Percentiles rank a stretch among this genome's conserved stretches.
Conservation (phyloP, 768 basidiomycete species). For the Termitomyces sp. region DNA sequence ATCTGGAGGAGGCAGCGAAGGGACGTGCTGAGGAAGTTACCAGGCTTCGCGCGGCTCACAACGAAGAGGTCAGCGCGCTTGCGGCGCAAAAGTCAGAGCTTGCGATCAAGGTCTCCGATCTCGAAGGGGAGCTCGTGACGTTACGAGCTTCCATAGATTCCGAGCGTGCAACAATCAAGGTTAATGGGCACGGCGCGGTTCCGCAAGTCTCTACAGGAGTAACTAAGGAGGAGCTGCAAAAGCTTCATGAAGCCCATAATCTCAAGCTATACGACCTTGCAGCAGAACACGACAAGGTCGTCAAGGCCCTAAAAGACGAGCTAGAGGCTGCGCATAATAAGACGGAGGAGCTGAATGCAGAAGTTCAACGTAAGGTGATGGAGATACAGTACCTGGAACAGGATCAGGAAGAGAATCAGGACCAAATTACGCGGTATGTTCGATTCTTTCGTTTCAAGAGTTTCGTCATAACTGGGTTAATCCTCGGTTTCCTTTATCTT, state of each 20-base stretch:
- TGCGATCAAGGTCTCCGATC: constrained; percentile 57
- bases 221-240: constrained; percentile 72
- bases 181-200: constrained; percentile 41
- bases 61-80: constrained; percentile 53
- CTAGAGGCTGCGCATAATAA: constrained; percentile 46
- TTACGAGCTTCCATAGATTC: constrained; percentile 49
- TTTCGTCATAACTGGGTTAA: constrained; percentile 44
- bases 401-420: constrained; percentile 72
- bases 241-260: constrained; percentile 80
- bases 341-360: constrained; percentile 51
- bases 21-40: constrained; percentile 66
- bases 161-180: constrained; percentile 46
- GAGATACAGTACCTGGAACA: constrained; percentile 77
- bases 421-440: constrained; percentile 76
- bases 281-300: constrained; percentile 56
- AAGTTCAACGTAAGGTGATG: constrained; percentile 68
- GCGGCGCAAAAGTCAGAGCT: constrained; percentile 60
- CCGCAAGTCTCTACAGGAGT: constrained; percentile 43
- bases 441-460: constrained; percentile 53
- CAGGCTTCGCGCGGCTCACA: constrained; percentile 52
- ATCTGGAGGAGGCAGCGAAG: constrained; percentile 73
- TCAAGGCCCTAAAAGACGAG: constrained; percentile 49
- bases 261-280: constrained; percentile 72
- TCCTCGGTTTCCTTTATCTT: constrained; percentile 52
- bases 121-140: constrained; percentile 74